Evolutionary conservation across 768 basidiomycete genomes (phyloP).

Genomic region (Lactarius tabidus): DNA sequence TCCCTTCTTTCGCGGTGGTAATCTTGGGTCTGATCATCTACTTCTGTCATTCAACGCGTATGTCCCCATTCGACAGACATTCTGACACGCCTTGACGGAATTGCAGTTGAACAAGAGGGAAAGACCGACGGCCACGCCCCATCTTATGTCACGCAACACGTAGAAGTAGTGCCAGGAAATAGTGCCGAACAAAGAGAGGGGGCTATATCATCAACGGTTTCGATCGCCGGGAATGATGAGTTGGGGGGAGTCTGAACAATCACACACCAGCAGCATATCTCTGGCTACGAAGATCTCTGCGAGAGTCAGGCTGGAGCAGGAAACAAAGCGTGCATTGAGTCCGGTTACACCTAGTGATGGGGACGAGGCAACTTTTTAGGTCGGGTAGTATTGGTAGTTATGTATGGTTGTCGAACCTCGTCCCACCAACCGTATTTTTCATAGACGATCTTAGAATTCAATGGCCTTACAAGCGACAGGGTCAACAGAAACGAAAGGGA

Average conservation of each 20-base stretch:
- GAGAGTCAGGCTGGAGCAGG: not conserved
- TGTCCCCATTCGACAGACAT: constrained; percentile 32
- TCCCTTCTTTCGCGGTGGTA: constrained; percentile 69
- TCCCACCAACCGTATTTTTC: constrained; percentile 28
- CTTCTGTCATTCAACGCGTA: constrained; percentile 84
- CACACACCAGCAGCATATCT: not conserved
- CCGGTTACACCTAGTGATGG: not conserved
- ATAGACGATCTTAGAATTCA: constrained; percentile 34
- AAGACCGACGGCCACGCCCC: constrained; percentile 55
- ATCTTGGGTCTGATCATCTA: constrained; percentile 72
- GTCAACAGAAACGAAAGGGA: constrained; percentile 66
- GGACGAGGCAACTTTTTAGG: constrained; percentile 27
- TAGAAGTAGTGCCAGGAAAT: not conserved
- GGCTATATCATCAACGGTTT: not conserved
- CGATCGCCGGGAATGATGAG: not conserved
- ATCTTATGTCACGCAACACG: constrained; percentile 43
- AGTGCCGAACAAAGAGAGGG: not conserved
- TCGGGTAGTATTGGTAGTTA: constrained; percentile 2
- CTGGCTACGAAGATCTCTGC: constrained; percentile 31
- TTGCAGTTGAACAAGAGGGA: constrained; percentile 70
- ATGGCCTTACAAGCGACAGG: constrained; percentile 39
- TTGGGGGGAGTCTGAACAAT: not conserved
- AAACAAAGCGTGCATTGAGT: not conserved
- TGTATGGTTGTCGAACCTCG: not conserved
- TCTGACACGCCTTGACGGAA: not conserved